phyloP scores from a whole-genome alignment of 768 basidiomycete species.

The Mycena venus region DNA sequence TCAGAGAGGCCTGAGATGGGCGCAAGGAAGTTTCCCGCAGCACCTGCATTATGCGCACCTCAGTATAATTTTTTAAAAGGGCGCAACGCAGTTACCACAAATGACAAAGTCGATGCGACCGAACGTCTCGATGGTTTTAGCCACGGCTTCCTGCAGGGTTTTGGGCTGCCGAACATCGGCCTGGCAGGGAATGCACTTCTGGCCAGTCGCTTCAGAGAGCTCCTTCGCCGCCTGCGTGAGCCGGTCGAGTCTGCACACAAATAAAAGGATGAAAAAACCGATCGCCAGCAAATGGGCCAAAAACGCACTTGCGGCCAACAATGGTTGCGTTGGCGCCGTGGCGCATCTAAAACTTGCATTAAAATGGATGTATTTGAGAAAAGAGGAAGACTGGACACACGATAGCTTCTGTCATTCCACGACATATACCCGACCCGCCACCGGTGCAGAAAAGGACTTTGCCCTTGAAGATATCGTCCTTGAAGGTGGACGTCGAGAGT shows the following conservation, averaged over 20 bases:
- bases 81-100: conserved; percentile 68
- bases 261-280: background rate
- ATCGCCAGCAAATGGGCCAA: background rate
- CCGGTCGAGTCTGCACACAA: conserved; percentile 72
- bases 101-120: conserved; percentile 96
- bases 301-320: conserved; percentile 85
- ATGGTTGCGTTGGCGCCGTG: conserved; percentile 89
- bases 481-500: conserved; percentile 77
- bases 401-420: conserved; percentile 86
- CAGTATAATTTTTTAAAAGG: background rate
- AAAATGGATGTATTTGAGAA: background rate
- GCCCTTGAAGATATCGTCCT: conserved; percentile 85
- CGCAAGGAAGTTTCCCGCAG: conserved; percentile 96
- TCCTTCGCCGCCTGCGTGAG: conserved; percentile 78
- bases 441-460: conserved; percentile 95
- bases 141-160: conserved; percentile 80
- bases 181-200: conserved; percentile 76
- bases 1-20: conserved; percentile 87
- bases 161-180: conserved; percentile 89
- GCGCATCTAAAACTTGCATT: conserved; percentile 67
- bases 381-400: conserved; percentile 57
- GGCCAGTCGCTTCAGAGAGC: conserved; percentile 78
- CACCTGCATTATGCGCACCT: conserved; percentile 62
- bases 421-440: conserved; percentile 94
- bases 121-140: conserved; percentile 79